A percentile compares a stretch with the other conserved stretches of the same genome.
Conservation (phyloP, 2,329 filamentous ascomycete genomes). For the Xylaria polymorpha region DNA sequence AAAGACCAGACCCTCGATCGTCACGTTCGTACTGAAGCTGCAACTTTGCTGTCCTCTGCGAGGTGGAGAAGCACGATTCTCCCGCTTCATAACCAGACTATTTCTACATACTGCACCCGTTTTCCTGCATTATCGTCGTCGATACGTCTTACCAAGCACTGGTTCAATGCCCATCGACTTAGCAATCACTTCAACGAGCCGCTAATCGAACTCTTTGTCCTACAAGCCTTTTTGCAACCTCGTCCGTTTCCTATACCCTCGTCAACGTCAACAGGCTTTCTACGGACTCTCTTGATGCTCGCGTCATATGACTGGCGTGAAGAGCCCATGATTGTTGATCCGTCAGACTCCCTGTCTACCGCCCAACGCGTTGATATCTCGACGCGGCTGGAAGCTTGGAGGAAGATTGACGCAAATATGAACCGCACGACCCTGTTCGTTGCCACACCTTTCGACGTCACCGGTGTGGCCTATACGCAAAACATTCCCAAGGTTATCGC, state of each 20-base stretch:
- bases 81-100: constrained; percentile 83
- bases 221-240: constrained; percentile 81
- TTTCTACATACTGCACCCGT: constrained; percentile 83
- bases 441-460: constrained; percentile 80
- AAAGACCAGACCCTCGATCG: constrained; percentile 77
- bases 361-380: constrained; percentile 71
- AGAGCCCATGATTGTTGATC: constrained; percentile 83
- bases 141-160: constrained; percentile 86
- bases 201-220: constrained; percentile 84
- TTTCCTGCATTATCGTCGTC: constrained; percentile 83
- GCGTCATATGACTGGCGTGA: constrained; percentile 92
- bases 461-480: constrained; percentile 83
- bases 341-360: constrained; percentile 71
- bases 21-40: constrained; percentile 74
- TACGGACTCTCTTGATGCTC: constrained; percentile 82
- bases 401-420: constrained; percentile 88
- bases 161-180: constrained; percentile 78
- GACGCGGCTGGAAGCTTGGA: constrained; percentile 83
- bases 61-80: constrained; percentile 77
- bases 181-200: constrained; percentile 80
- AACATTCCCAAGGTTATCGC: constrained; percentile 85
- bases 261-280: constrained; percentile 81
- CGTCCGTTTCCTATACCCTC: constrained; percentile 84
- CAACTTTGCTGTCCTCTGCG: constrained; percentile 75
- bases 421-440: constrained; percentile 85